A percentile compares a stretch with the other conserved stretches of the same genome.
These are phyloP conservation scores for Stemphylium lycopersici DNA, from an alignment of 2,329 filamentous ascomycete genomes.

Conservation along the genomic window DNA sequence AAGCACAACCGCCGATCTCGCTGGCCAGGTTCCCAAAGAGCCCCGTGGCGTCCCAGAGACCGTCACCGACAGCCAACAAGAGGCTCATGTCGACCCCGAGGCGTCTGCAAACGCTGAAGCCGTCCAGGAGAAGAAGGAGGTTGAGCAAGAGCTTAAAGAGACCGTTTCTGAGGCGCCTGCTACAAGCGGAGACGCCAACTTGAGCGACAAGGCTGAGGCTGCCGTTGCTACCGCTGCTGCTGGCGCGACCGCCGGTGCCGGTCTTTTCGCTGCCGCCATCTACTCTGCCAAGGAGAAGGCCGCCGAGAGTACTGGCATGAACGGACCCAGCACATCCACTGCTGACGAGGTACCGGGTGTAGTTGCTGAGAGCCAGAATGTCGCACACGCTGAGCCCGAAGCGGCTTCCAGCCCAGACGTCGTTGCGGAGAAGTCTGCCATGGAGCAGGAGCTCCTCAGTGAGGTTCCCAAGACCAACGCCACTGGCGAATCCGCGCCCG, in stretches of 20 bases:
- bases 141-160: conserved; percentile 73
- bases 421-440: conserved; percentile 71
- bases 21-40: conserved; percentile 54
- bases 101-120: conserved; percentile 69
- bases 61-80: conserved; percentile 74
- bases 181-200: conserved; percentile 34
- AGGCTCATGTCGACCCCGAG: conserved; percentile 69
- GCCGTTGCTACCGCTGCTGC: conserved; percentile 41
- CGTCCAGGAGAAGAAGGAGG: conserved; percentile 71
- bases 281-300: conserved; percentile 44
- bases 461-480: conserved; percentile 48
- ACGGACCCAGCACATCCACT: conserved; percentile 40
- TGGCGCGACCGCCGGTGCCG: conserved; percentile 50
- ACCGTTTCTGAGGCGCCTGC: conserved; percentile 62
- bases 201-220: conserved; percentile 18
- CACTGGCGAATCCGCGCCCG: conserved; percentile 46
- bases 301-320: conserved; percentile 49
- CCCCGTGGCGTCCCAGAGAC: conserved; percentile 60
- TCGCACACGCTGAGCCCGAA: conserved; percentile 67
- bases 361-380: conserved; percentile 73
- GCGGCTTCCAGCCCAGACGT: conserved; percentile 68
- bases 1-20: conserved; percentile 56
- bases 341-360: conserved; percentile 58
- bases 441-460: conserved; percentile 70
- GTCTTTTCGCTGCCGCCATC: conserved; percentile 45